Evolutionary conservation across 2,329 filamentous ascomycete genomes (phyloP).

Genomic region (Pyrenophora graminea): DNA sequence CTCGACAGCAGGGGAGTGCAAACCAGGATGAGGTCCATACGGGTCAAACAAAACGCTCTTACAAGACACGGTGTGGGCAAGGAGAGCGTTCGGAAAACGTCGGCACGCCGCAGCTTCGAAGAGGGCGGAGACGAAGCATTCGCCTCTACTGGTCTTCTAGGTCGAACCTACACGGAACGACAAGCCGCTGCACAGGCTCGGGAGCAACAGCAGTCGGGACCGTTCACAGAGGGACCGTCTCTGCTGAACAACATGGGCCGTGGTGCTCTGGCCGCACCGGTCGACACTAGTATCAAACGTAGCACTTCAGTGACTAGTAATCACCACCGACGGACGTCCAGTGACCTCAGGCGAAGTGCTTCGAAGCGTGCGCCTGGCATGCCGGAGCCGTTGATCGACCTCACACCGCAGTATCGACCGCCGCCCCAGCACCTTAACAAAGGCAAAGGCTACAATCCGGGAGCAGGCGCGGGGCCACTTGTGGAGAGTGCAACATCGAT

Average conservation of each 20-base stretch:
- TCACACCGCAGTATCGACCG: slow-evolving; percentile 67
- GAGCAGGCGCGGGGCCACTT: slow-evolving; percentile 46
- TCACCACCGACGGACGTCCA: slow-evolving; percentile 38
- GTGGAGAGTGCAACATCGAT: slow-evolving; percentile 54
- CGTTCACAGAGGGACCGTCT: slow-evolving; percentile 63
- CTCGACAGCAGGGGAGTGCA: slow-evolving; percentile 37
- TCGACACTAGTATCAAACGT: slow-evolving; percentile 34
- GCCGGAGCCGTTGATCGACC: slow-evolving; percentile 68
- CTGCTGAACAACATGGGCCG: slow-evolving; percentile 55
- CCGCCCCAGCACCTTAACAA: slow-evolving; percentile 63
- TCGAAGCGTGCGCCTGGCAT: slow-evolving; percentile 48
- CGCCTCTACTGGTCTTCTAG: slow-evolving; percentile 53
- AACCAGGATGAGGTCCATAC: slow-evolving; percentile 44
- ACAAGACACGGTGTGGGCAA: slow-evolving; percentile 24
- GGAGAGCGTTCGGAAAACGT: slow-evolving; percentile 25
- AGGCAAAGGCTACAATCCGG: slow-evolving; percentile 55
- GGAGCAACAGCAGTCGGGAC: slow-evolving; percentile 46
- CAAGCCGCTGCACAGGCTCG: slow-evolving; percentile 47
- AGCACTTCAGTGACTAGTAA: slow-evolving; percentile 40
- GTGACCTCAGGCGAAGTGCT: slow-evolving; percentile 51
- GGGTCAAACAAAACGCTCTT: slow-evolving; percentile 45
- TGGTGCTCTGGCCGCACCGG: slow-evolving; percentile 30
- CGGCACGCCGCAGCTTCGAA: slow-evolving; percentile 27
- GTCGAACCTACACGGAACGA: slow-evolving; percentile 55
- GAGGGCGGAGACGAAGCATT: slow-evolving; percentile 49